Conservation (phyloP, 371 early-diverging fungal species). For the Syncephalis fuscata region DNA sequence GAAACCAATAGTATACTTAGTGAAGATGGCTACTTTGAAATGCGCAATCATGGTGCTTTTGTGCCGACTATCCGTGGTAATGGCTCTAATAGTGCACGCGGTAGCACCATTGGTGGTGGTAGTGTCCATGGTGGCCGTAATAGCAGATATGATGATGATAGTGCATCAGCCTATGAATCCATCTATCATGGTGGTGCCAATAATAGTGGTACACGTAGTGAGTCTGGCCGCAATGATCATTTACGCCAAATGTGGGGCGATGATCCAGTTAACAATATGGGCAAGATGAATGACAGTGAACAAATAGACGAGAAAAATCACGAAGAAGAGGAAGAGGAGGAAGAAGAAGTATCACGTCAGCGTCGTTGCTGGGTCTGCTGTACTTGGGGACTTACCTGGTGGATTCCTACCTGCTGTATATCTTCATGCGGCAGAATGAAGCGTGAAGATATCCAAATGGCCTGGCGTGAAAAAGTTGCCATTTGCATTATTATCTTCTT, state of each 20-base stretch:
- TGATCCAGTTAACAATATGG: not conserved
- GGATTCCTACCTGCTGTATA: constrained; percentile 47
- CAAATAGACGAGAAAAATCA: no score
- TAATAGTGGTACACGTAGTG: not conserved
- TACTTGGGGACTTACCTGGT: constrained; percentile 53
- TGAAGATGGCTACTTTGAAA: no score
- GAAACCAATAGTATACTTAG: no score
- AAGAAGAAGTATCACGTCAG: constrained; percentile 14
- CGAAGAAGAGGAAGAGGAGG: constrained; percentile 11
- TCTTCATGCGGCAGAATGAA: constrained; percentile 46
- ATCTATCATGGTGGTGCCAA: not conserved
- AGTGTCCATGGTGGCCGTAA: no score
- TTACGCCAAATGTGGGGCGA: not conserved
- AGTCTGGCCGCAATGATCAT: not conserved
- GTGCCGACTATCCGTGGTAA: no score
- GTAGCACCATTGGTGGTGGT: no score
- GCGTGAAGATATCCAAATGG: constrained; percentile 78
- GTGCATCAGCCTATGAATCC: no score
- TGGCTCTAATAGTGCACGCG: no score
- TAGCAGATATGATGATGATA: no score
- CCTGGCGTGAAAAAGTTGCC: constrained; percentile 87
- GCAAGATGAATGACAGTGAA: not conserved
- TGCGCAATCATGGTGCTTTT: no score
- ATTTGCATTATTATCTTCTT: constrained; percentile 52
- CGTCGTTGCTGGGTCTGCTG: constrained; percentile 54